Evolutionary conservation across 108 stramenopile species (phyloP), one percentile per base, ranked within the genome.

Genomic region (Discostella stelligeroides): DNA sequence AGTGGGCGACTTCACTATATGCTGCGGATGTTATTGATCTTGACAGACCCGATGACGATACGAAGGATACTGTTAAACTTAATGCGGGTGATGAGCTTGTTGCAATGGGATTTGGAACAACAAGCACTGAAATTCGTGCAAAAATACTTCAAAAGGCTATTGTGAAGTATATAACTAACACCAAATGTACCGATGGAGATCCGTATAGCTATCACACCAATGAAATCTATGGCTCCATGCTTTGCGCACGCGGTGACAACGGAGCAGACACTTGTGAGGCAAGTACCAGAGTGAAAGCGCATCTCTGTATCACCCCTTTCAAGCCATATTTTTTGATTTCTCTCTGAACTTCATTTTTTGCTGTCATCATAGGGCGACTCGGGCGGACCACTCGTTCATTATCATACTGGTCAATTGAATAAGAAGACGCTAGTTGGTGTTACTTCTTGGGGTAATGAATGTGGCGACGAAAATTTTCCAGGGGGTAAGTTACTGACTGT

Each of bases 361-460:
- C 11, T 5, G 23, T 23, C 17, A 1, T n/a, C n/a, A 51, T 11
- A 55, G 54, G 54, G 54, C 15, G 55, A 56, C 55, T 56, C 55
- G 4, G 55, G 55, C 15, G 55, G 55, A 14, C 30, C 55, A 15
- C 0, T 56, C 29, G 4, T 56, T 56, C 13, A 56, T 56, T n/a
- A n/a, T n/a, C n/a, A n/a, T n/a, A n/a, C n/a, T n/a, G n/a, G n/a
- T n/a, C n/a, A n/a, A n/a, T 25, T 12, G 30, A 34, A 13, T 37
- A 37, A 25, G 29, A 7, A 14, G 55, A 56, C 27, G 28, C 30
- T 3, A 62, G 43, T 62, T 6, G 60, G 60, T 8, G 43, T 27
- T 15, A 0, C 20, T n/a, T 42, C 39, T 45, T 62, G 38, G 38
- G 60, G 60, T 11, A 1, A 7, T 43, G 60, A 17, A 45, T 62